A percentile compares a stretch with the other conserved stretches of the same genome.
phyloP scores from a whole-genome alignment of 1,139 yeast genomes.

The Pichia sp. region DNA sequence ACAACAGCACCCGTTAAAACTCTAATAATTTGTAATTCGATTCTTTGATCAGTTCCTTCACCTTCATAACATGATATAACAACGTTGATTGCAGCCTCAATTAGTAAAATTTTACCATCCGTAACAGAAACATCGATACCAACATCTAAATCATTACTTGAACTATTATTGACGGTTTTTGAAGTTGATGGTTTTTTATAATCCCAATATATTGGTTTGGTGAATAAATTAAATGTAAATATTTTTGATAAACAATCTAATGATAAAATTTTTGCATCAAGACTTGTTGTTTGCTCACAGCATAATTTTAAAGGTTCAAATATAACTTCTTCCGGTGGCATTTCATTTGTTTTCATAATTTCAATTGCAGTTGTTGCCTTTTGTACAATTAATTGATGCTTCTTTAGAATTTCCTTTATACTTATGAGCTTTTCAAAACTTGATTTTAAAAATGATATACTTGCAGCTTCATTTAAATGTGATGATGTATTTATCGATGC shows the following conservation, averaged over 20 bases:
- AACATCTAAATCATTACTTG: slow-evolving; percentile 35
- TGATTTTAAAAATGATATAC: slow-evolving; percentile 39
- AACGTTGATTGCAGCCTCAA: slow-evolving; percentile 81
- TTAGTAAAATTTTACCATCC: slow-evolving; percentile 50
- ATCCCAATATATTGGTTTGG: slow-evolving; percentile 39
- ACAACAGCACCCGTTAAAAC: slow-evolving; percentile 86
- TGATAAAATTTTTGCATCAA: slow-evolving; percentile 49
- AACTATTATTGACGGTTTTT: slow-evolving; percentile 15
- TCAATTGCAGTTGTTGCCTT: slow-evolving; percentile 39
- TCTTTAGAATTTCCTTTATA: slow-evolving; percentile 43
- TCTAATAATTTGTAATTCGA: slow-evolving; percentile 87
- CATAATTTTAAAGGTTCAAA: slow-evolving; percentile 60
- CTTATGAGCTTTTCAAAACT: slow-evolving; percentile 41
- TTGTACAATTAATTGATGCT: slow-evolving; percentile 37
- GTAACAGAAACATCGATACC: slow-evolving; percentile 27
- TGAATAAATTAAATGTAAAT: slow-evolving; percentile 56
- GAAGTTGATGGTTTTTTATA: slow-evolving; percentile 16
- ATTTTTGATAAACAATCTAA: slow-evolving; percentile 62
- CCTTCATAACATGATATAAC: slow-evolving; percentile 85
- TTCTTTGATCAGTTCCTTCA: slow-evolving; percentile 81
- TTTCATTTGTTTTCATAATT: slow-evolving; percentile 27
- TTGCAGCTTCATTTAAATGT: slow-evolving; percentile 25
- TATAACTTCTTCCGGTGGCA: slow-evolving; percentile 33
- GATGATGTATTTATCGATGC: slow-evolving; percentile 5
- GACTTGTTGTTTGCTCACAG: slow-evolving; percentile 40